These are phyloP conservation scores for Fusarium duplospermum DNA, from an alignment of 2,329 filamentous ascomycete species.

Conservation along the genomic window DNA sequence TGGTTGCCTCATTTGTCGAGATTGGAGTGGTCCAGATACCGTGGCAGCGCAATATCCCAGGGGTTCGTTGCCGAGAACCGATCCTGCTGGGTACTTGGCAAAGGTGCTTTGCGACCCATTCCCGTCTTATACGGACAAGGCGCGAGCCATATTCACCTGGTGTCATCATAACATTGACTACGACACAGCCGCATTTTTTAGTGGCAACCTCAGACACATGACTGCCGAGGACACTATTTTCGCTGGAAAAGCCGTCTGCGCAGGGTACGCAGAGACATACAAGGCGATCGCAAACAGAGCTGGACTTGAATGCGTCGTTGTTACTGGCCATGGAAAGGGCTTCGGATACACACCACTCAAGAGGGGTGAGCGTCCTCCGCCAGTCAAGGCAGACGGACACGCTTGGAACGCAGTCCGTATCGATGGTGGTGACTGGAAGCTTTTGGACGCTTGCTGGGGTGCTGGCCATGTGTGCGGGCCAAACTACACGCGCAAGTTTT, in stretches of 20 bases:
- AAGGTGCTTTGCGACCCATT: constrained; percentile 83
- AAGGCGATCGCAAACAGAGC: constrained; percentile 80
- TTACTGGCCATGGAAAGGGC: constrained; percentile 88
- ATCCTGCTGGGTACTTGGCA: constrained; percentile 80
- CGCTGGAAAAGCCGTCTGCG: constrained; percentile 86
- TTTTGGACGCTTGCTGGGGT: constrained; percentile 94
- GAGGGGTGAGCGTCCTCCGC: constrained; percentile 74
- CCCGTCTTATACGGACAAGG: constrained; percentile 86
- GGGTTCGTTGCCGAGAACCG: constrained; percentile 72
- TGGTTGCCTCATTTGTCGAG: constrained; percentile 83
- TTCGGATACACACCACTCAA: constrained; percentile 75
- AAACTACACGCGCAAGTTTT: constrained; percentile 76
- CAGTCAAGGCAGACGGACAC: constrained; percentile 72
- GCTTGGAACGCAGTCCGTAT: constrained; percentile 95
- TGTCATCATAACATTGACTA: constrained; percentile 93
- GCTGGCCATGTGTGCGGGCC: constrained; percentile 71
- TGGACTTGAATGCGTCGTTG: constrained; percentile 80
- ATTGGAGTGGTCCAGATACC: constrained; percentile 84
- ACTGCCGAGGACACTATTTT: constrained; percentile 80
- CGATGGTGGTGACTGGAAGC: constrained; percentile 89
- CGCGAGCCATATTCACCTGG: constrained; percentile 93
- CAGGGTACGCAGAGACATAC: constrained; percentile 89
- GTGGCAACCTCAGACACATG: constrained; percentile 72
- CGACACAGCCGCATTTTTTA: constrained; percentile 83
- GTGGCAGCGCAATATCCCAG: constrained; percentile 83